Evolutionary conservation across 164 flowering plant genomes (phyloP).

Genomic region (Aristolochia fimbriata): DNA sequence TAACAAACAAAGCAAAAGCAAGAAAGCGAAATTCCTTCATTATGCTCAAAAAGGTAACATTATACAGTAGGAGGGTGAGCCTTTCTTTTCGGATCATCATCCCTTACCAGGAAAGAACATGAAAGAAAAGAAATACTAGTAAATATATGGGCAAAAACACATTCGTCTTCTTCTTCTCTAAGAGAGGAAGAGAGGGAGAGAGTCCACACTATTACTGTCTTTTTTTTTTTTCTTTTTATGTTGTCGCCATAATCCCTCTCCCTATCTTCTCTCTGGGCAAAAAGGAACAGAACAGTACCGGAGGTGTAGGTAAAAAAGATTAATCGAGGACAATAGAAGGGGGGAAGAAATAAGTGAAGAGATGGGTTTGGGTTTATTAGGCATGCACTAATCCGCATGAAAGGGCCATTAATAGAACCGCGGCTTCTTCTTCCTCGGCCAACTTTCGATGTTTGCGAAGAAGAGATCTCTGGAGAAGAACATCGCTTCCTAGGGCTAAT

Average conservation of each 20-base stretch:
- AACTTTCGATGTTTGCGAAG: conserved; percentile 23
- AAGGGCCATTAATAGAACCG: conserved; percentile 66
- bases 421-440: conserved; percentile 70
- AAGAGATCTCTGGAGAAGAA: conserved; percentile 19
- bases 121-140: background rate
- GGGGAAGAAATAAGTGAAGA: background rate
- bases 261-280: too few species aligned
- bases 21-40: background rate
- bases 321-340: background rate
- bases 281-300: background rate
- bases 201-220: background rate
- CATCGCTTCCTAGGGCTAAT: conserved; percentile 24
- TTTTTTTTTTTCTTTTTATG: background rate
- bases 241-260: background rate
- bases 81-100: background rate
- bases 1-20: background rate
- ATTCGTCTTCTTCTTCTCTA: background rate
- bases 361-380: conserved; percentile 4
- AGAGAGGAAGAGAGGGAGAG: background rate
- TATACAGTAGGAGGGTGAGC: background rate
- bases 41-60: background rate
- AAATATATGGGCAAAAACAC: background rate
- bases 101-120: background rate
- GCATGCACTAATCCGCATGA: conserved; percentile 53
- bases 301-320: background rate